Conservation (phyloP, 176 grass and related monocot species). For the Dactylis glomerata region DNA sequence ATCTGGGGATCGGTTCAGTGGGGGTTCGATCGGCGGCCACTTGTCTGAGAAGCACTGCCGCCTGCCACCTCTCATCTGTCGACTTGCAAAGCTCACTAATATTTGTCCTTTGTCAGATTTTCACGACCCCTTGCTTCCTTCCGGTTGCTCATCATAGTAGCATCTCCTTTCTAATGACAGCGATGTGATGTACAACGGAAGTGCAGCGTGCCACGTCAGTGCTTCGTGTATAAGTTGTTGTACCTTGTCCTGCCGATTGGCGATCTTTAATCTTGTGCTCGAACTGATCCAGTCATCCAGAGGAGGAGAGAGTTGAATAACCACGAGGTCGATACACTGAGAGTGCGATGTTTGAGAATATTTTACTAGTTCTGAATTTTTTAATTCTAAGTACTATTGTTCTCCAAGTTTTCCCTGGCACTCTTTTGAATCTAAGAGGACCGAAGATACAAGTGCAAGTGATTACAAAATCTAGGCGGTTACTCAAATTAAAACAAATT, state of each 20-base stretch:
- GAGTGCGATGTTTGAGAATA: too few species aligned
- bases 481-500: too few species aligned
- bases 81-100: conserved; percentile 24
- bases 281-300: too few species aligned
- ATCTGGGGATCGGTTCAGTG: conserved; percentile 2
- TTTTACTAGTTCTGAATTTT: too few species aligned
- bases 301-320: too few species aligned
- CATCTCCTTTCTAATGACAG: background rate
- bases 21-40: background rate
- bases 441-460: too few species aligned
- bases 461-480: too few species aligned
- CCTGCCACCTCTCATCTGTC: background rate
- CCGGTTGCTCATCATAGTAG: background rate
- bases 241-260: background rate
- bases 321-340: too few species aligned
- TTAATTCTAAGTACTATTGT: too few species aligned
- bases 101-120: conserved; percentile 28
- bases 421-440: too few species aligned
- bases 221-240: background rate
- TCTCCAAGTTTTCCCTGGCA: too few species aligned
- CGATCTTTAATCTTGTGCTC: too few species aligned
- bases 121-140: background rate
- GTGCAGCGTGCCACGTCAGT: background rate
- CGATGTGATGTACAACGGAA: background rate
- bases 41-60: background rate